These are phyloP conservation scores for Jacaranda mimosifolia DNA, from an alignment of 257 asterid genomes.

Conservation along the genomic window DNA sequence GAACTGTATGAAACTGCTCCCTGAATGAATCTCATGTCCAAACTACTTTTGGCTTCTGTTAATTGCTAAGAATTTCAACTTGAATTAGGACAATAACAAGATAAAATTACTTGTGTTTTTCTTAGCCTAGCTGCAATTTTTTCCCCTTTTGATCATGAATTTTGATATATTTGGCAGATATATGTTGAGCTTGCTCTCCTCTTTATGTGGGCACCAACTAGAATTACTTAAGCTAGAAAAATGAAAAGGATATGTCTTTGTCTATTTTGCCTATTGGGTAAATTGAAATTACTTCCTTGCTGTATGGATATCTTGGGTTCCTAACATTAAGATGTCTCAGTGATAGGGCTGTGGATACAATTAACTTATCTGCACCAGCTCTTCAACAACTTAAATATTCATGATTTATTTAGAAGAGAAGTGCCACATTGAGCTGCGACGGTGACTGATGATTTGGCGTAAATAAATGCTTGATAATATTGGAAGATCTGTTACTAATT, in stretches of 20 bases:
- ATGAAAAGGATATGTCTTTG: neutral
- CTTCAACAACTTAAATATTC: too few species aligned
- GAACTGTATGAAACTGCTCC: conserved; percentile 82
- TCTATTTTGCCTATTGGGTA: neutral
- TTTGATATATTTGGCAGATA: neutral
- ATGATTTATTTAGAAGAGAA: too few species aligned
- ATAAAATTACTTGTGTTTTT: conserved; percentile 1
- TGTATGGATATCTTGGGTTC: neutral
- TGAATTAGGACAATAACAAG: conserved; percentile 19
- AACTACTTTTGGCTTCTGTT: conserved; percentile 27
- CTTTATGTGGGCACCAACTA: neutral
- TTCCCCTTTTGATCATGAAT: neutral
- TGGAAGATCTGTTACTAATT: too few species aligned
- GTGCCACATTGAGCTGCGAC: too few species aligned
- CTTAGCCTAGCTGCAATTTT: neutral
- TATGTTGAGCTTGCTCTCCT: neutral
- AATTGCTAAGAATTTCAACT: conserved; percentile 18
- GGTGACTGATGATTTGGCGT: too few species aligned
- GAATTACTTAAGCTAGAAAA: neutral
- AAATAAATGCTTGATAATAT: too few species aligned
- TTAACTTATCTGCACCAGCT: too few species aligned
- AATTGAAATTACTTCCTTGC: neutral
- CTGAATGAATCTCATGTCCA: conserved; percentile 29
- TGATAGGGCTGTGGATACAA: neutral
- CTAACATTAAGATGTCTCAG: neutral